A percentile compares a stretch with the other conserved stretches of the same genome.
Evolutionary conservation across 2,329 filamentous ascomycete genomes (phyloP).

Genomic region (Aspergillus carbonarius): DNA sequence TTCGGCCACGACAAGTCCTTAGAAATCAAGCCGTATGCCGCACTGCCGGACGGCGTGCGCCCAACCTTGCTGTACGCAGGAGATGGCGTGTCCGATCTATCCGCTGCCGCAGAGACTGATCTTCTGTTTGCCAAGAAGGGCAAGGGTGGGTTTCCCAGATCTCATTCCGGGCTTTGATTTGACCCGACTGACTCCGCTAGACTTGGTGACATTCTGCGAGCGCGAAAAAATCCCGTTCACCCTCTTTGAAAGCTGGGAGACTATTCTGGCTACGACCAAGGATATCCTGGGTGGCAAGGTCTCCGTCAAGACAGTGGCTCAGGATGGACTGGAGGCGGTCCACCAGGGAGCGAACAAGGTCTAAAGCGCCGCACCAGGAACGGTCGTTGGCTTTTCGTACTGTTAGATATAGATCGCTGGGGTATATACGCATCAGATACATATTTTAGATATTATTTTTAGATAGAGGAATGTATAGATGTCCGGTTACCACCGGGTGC

Average conservation of each 20-base stretch:
- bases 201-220: constrained; percentile 85
- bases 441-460: background rate
- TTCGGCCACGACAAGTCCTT: constrained; percentile 98
- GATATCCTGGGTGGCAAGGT: constrained; percentile 72
- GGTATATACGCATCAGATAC: background rate
- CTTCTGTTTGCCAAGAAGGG: constrained; percentile 91
- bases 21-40: constrained; percentile 78
- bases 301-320: constrained; percentile 68
- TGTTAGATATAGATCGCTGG: constrained; percentile 7
- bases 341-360: constrained; percentile 1
- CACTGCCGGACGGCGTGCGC: constrained; percentile 64
- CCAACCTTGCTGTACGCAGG: constrained; percentile 93
- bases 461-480: background rate
- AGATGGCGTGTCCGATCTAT: constrained; percentile 89
- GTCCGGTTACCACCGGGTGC: background rate
- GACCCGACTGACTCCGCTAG: constrained; percentile 45
- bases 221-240: constrained; percentile 83
- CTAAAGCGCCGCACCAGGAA: background rate
- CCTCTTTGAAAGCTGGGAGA: constrained; percentile 79
- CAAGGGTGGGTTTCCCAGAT: constrained; percentile 58
- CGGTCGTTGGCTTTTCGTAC: background rate
- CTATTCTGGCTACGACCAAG: constrained; percentile 73
- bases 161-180: background rate
- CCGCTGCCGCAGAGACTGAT: constrained; percentile 88
- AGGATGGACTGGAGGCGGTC: constrained; percentile 37